phyloP scores from a whole-genome alignment of 1,139 yeast genomes.

The Sugiyamaella neomexicana region DNA sequence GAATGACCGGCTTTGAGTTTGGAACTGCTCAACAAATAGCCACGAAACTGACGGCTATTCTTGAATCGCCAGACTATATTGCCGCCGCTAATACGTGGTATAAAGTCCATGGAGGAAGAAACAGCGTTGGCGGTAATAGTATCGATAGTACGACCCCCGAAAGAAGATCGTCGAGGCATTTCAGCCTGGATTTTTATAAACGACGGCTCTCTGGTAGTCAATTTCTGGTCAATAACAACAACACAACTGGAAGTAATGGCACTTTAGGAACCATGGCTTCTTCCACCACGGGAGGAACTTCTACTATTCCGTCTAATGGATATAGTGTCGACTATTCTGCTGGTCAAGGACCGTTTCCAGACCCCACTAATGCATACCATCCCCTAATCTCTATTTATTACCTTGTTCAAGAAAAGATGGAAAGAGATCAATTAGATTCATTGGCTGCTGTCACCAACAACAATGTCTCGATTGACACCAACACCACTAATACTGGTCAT shows the following conservation, averaged over 20 bases:
- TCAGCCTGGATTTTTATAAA: conserved; percentile 33
- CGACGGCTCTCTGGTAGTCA: conserved; percentile 19
- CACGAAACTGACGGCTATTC: conserved; percentile 56
- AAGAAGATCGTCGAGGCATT: conserved; percentile 23
- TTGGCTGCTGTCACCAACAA: conserved; percentile 30
- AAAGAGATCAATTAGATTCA: conserved; percentile 50
- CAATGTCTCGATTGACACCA: conserved; percentile 33
- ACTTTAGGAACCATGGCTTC: conserved; percentile 1
- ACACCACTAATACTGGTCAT: neutral
- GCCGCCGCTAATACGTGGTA: conserved; percentile 68
- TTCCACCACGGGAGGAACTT: neutral
- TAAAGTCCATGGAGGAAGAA: conserved; percentile 35
- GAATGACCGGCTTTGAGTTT: conserved; percentile 78
- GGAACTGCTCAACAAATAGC: conserved; percentile 64
- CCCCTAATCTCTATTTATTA: conserved; percentile 86
- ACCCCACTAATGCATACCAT: conserved; percentile 89
- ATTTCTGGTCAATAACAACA: neutral
- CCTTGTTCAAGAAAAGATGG: conserved; percentile 81
- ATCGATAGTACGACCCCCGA: conserved; percentile 8
- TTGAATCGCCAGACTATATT: conserved; percentile 68
- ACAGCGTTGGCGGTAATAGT: neutral
- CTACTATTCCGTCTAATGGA: neutral
- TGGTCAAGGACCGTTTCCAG: conserved; percentile 35
- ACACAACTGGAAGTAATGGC: conserved; percentile 10
- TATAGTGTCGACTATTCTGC: neutral